Conservation (phyloP, 129 eudicot species). For the Centaurea solstitialis region DNA sequence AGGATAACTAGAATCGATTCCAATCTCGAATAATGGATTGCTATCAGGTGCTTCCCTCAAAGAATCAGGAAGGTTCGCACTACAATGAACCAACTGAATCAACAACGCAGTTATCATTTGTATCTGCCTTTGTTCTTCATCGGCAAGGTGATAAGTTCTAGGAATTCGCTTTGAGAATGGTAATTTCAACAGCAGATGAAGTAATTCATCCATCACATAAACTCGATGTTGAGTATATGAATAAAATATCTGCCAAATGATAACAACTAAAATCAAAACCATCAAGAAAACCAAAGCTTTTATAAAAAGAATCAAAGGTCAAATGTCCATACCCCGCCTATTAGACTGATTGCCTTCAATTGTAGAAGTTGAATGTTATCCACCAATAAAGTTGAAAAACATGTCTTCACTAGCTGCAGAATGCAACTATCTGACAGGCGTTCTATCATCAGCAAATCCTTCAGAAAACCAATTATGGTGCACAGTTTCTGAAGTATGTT, state of each 20-base stretch:
- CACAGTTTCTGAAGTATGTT: constrained; percentile 80
- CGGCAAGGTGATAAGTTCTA: constrained; percentile 90
- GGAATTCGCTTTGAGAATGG: constrained; percentile 76
- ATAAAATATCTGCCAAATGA: constrained; percentile 65
- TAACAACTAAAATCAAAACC: constrained; percentile 10
- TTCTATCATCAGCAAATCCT: constrained; percentile 77
- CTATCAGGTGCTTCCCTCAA: constrained; percentile 54
- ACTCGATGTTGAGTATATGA: constrained; percentile 80
- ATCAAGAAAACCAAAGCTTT: constrained; percentile 9
- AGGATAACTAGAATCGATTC: constrained; percentile 67
- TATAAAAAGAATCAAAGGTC: constrained; percentile 11
- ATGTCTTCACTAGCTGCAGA: constrained; percentile 75
- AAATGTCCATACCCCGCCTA: constrained; percentile 71
- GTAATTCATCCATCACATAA: constrained; percentile 82
- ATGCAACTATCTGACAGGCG: constrained; percentile 96
- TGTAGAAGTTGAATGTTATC: constrained; percentile 94
- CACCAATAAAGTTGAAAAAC: constrained; percentile 83
- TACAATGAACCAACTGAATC: constrained; percentile 82
- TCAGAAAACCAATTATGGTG: constrained; percentile 69
- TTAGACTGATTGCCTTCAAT: constrained; percentile 83
- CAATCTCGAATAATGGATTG: constrained; percentile 54
- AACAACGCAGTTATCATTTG: constrained; percentile 83
- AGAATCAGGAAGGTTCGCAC: constrained; percentile 92
- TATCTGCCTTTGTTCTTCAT: constrained; percentile 96
- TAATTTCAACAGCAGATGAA: constrained; percentile 75